Evolutionary conservation across 305 asterid species (phyloP), one percentile per base, ranked within the genome.

Genomic region (Fraxinus angustifolia): DNA sequence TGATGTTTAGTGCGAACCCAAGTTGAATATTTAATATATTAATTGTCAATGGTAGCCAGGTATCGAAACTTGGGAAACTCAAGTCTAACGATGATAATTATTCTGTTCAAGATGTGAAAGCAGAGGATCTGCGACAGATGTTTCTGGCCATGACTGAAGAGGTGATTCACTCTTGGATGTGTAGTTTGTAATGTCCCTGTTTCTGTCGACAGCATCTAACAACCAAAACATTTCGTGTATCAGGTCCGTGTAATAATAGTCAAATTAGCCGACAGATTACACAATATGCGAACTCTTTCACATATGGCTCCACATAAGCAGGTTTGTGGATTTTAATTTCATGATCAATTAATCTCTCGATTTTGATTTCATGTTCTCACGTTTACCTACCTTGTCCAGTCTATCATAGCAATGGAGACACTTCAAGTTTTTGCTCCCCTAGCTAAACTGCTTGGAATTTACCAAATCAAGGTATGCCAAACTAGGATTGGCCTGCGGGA

Each of bases 241-340:
- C 90, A 94, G 98, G 98, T 94, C 78, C 98, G 98, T 50, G 97
- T 94, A 82, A 94, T 94, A 80, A 94, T 94, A 80, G 98, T 94
- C 79, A 94, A 93, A 84, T 88, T 94, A 87, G 98, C 98, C 34
- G 98, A 94, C 84, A 89, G 98, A 88, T 86, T 94, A 79, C 98
- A 94, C 85, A 94, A 94, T 88, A 94, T 94, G 98, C 89, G 97
- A 75, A 94, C 98, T 79, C 97, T 94, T 85, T 87, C 95, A 28
- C 97, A 94, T 90, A 94, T 94, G 98, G 97, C 97, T 90, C 94
- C 97, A 60, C 96, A 92, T 86, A 94, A 94, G 89, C 97, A 94
- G 97, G 98, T 91, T 48, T 67, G 65, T 80, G 58, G 82, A 45
- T 78, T 75, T 77, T 23, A 21, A 50, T 62, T 77, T 45, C 23